Conservation (phyloP, 768 basidiomycete species). For the Amanita inopinata region DNA sequence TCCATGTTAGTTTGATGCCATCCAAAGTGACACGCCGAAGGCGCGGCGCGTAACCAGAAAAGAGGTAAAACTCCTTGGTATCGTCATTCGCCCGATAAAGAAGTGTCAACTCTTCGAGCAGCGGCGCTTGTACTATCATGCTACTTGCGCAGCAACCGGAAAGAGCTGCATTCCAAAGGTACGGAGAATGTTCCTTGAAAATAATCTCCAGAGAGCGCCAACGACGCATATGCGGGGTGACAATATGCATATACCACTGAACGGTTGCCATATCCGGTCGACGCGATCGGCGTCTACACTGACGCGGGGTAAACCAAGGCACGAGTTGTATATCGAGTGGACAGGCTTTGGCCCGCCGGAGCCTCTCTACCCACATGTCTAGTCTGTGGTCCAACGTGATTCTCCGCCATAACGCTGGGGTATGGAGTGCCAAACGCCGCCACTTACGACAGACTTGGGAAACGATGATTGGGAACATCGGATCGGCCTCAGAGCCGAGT, state of each 20-base stretch:
- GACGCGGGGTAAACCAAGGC: conserved; percentile 20
- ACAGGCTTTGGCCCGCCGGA: conserved; percentile 49
- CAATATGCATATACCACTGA: conserved; percentile 53
- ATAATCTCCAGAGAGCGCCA: conserved; percentile 56
- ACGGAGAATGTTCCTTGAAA: conserved; percentile 47
- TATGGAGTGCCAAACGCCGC: conserved; percentile 50
- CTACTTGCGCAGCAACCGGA: conserved; percentile 37
- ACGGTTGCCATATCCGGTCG: conserved; percentile 36
- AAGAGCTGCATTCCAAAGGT: conserved; percentile 60
- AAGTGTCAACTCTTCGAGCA: conserved; percentile 46
- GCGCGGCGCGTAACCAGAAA: conserved; percentile 49
- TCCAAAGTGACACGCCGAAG: conserved; percentile 48
- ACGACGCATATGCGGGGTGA: conserved; percentile 38
- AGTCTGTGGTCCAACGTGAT: conserved; percentile 39
- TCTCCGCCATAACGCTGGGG: conserved; percentile 56
- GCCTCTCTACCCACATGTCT: conserved; percentile 54
- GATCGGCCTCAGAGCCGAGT: conserved; percentile 45
- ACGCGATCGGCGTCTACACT: conserved; percentile 19
- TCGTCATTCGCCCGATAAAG: conserved; percentile 60
- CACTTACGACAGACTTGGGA: conserved; percentile 65
- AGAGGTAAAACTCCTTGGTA: conserved; percentile 54
- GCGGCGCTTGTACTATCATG: conserved; percentile 25
- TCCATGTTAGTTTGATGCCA: conserved; percentile 55
- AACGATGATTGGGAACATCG: conserved; percentile 47
- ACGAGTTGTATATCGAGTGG: conserved; percentile 50